Conservation (phyloP, 2,329 filamentous ascomycete species). For the Cytospora paraplurivora region DNA sequence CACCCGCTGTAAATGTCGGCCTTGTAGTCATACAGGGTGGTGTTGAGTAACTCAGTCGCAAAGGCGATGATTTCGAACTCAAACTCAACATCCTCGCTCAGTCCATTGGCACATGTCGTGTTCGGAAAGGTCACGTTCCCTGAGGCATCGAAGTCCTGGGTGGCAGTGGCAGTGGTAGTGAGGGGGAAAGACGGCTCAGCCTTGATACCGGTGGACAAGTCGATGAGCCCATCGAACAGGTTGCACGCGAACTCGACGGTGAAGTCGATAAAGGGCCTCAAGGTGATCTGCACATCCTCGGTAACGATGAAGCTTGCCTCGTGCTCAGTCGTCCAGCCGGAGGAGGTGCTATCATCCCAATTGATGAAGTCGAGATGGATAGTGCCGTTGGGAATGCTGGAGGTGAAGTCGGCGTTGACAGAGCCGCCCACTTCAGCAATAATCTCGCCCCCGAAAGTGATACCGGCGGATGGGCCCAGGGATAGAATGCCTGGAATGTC, state of each 20-base stretch:
- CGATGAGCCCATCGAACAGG: conserved; percentile 24
- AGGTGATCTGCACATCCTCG: conserved; percentile 16
- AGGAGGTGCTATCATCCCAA: conserved; percentile 20
- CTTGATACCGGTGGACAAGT: conserved; percentile 27
- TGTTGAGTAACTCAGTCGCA: conserved; percentile 20
- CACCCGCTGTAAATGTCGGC: conserved; percentile 21
- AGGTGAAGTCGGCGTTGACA: conserved; percentile 16
- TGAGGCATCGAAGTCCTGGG: conserved; percentile 24
- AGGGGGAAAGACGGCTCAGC: conserved; percentile 27
- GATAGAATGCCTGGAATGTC: conserved; percentile 28
- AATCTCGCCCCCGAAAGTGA: conserved; percentile 23
- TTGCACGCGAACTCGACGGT: conserved; percentile 28
- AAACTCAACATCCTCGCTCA: conserved; percentile 20
- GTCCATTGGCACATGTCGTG: conserved; percentile 26
- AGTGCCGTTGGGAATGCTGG: conserved; percentile 25
- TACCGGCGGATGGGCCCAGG: conserved; percentile 25
- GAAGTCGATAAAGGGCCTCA: conserved; percentile 26
- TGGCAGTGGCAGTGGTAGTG: conserved; percentile 22
- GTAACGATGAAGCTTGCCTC: conserved; percentile 19
- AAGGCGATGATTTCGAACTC: conserved; percentile 22
- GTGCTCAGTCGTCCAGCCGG: conserved; percentile 19
- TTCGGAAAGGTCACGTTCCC: conserved; percentile 18
- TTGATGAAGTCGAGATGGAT: conserved; percentile 26
- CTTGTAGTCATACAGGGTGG: conserved; percentile 25
- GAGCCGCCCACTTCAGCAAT: conserved; percentile 11